Evolutionary conservation across 176 grass and related monocot species (phyloP).

Genomic region (Calamus simplicifolius): DNA sequence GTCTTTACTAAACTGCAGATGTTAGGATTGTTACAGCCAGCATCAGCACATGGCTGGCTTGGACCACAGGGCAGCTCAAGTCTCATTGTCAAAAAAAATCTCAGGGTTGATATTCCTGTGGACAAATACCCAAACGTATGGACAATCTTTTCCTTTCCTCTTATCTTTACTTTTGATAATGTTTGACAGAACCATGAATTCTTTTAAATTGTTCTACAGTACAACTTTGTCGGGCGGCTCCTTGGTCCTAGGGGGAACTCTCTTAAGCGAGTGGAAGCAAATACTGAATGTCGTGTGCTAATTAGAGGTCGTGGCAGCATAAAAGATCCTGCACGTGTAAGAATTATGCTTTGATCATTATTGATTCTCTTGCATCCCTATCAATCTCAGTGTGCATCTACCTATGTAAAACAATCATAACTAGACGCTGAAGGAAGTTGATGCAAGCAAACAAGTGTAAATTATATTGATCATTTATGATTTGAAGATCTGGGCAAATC

Average conservation of each 20-base stretch:
- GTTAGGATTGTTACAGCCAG: constrained; percentile 16
- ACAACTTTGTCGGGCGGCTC: constrained; percentile 39
- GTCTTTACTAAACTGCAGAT: constrained; percentile 15
- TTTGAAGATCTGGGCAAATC: too few species aligned
- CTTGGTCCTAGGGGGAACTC: constrained; percentile 47
- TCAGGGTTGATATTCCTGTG: constrained; percentile 42
- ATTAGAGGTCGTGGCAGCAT: constrained; percentile 36
- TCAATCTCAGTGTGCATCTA: background rate
- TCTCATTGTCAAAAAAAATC: constrained; percentile 33
- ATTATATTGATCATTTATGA: too few species aligned
- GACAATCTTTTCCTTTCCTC: background rate
- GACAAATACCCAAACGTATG: constrained; percentile 37
- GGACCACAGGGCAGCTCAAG: constrained; percentile 18
- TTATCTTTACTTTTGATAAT: background rate
- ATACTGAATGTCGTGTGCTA: constrained; percentile 31
- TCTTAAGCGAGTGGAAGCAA: constrained; percentile 33
- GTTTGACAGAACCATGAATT: background rate
- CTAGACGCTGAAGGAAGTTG: too few species aligned
- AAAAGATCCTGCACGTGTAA: constrained; percentile 34
- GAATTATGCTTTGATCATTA: background rate
- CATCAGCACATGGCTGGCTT: constrained; percentile 23
- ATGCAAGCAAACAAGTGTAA: too few species aligned
- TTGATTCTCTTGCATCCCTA: background rate
- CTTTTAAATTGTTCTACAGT: constrained; percentile 13
- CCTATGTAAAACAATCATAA: background rate